Conservation (phyloP, 192 early-diverging fungal species). For the Coemansia sp. region DNA sequence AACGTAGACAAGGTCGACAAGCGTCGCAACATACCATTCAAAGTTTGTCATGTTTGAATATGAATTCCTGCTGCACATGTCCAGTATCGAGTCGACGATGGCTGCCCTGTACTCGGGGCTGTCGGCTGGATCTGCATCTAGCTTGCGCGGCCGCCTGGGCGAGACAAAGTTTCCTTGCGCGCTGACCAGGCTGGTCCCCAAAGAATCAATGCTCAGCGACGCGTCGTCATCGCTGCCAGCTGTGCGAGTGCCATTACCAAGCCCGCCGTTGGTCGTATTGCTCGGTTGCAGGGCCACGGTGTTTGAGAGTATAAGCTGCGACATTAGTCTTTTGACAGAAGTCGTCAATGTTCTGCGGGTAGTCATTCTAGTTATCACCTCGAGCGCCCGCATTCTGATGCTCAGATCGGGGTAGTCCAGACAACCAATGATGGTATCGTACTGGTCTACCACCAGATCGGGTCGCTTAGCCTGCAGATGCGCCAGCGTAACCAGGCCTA, state of each 20-base stretch:
- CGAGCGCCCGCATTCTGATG: slow-evolving; percentile 87
- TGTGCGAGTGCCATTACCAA: neutral
- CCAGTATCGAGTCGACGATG: slow-evolving; percentile 79
- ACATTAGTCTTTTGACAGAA: slow-evolving; percentile 81
- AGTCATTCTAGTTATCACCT: slow-evolving; percentile 81
- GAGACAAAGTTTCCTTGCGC: slow-evolving; percentile 31
- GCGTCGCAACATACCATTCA: slow-evolving; percentile 91
- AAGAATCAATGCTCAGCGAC: neutral
- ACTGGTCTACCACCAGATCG: slow-evolving; percentile 75
- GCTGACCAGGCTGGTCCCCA: slow-evolving; percentile 32
- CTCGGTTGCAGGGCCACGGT: slow-evolving; percentile 36
- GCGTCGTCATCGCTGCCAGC: slow-evolving; percentile 1
- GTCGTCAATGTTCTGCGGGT: slow-evolving; percentile 76
- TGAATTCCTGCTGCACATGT: slow-evolving; percentile 79
- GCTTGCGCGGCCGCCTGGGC: neutral
- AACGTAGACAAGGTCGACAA: slow-evolving; percentile 76
- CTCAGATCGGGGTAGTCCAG: slow-evolving; percentile 90
- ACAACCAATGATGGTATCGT: slow-evolving; percentile 81
- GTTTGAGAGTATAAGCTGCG: slow-evolving; percentile 67
- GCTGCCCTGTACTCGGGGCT: slow-evolving; percentile 71
- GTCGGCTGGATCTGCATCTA: slow-evolving; percentile 30
- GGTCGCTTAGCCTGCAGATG: slow-evolving; percentile 85
- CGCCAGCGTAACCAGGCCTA: slow-evolving; percentile 84
- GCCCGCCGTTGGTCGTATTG: neutral
- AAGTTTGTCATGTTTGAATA: slow-evolving; percentile 87